Percentiles rank a stretch among this genome's conserved stretches.
Conservation (phyloP, 73 alveolate species). For the Vitrella brassicaformis region DNA sequence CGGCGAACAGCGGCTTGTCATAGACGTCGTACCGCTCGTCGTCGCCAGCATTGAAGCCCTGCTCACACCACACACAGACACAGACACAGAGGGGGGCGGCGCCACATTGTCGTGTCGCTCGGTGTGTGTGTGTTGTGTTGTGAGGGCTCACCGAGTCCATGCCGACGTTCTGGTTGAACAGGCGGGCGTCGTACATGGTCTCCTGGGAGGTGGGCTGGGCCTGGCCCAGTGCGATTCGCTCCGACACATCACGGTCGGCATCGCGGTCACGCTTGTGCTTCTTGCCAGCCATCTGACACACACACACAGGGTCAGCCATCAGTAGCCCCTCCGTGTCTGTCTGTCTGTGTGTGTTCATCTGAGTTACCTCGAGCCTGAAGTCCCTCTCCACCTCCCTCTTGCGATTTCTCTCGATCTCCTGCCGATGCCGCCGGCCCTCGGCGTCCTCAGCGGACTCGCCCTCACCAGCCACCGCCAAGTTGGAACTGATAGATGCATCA, state of each 20-base stretch:
- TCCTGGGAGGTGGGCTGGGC: slow-evolving; percentile 67
- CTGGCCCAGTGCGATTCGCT: slow-evolving; percentile 87
- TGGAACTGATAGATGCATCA: too few species aligned
- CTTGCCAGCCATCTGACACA: slow-evolving; percentile 5
- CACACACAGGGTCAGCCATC: not conserved
- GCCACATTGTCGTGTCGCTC: too few species aligned
- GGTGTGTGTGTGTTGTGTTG: too few species aligned
- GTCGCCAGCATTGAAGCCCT: slow-evolving; percentile 43
- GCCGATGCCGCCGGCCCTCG: slow-evolving; percentile 60
- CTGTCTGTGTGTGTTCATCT: too few species aligned
- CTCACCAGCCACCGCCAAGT: too few species aligned
- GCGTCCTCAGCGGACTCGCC: slow-evolving; percentile 54
- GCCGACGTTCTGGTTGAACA: slow-evolving; percentile 71
- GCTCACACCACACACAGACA: not conserved
- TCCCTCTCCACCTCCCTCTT: slow-evolving; percentile 77
- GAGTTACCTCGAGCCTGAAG: slow-evolving; percentile 74
- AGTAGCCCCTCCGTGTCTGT: too few species aligned
- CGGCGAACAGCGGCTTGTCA: slow-evolving; percentile 86
- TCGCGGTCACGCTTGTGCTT: slow-evolving; percentile 64
- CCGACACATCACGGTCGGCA: slow-evolving; percentile 90
- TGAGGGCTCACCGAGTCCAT: slow-evolving; percentile 54
- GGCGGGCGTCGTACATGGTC: slow-evolving; percentile 70
- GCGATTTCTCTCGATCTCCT: slow-evolving; percentile 52
- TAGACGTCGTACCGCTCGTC: slow-evolving; percentile 73
- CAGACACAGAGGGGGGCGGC: not conserved